These are phyloP conservation scores for Tolypocladium cylindrosporum DNA, from an alignment of 2,329 filamentous ascomycete genomes.

Conservation along the genomic window DNA sequence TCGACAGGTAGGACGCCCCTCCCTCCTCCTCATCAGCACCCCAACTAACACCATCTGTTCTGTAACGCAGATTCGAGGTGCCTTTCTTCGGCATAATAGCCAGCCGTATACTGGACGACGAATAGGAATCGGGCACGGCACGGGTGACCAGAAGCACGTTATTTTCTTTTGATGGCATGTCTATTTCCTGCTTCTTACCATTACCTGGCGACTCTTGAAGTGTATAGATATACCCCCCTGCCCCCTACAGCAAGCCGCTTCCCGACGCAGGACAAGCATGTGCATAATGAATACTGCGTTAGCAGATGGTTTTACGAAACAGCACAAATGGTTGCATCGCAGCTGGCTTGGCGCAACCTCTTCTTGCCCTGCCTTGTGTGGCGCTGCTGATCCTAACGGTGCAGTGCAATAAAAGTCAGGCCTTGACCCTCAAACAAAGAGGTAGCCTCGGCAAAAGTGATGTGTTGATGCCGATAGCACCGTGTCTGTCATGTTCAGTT, in stretches of 20 bases:
- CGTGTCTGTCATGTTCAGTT: too few species aligned
- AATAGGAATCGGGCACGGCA: slow-evolving; percentile 25
- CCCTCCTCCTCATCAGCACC: not conserved
- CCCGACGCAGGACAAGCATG: not conserved
- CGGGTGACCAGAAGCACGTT: not conserved
- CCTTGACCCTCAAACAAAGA: not conserved
- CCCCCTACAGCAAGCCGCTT: not conserved
- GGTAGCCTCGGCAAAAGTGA: not conserved
- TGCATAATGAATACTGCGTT: not conserved
- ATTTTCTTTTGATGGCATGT: not conserved
- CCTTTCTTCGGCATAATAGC: slow-evolving; percentile 80
- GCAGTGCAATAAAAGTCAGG: not conserved
- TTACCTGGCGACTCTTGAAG: not conserved
- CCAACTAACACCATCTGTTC: not conserved
- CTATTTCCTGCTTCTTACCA: not conserved
- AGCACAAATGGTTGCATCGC: not conserved
- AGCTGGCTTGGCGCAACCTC: not conserved
- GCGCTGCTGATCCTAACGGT: not conserved
- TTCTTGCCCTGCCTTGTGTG: not conserved
- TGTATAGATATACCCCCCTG: not conserved
- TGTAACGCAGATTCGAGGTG: slow-evolving; percentile 58
- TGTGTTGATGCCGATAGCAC: not conserved
- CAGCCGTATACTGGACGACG: slow-evolving; percentile 84
- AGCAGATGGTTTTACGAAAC: not conserved
- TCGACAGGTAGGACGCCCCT: slow-evolving; percentile 41